Evolutionary conservation across 2,329 filamentous ascomycete species (phyloP), one percentile per base, ranked within the genome.

Genomic region (Arthrinium puccinioides): DNA sequence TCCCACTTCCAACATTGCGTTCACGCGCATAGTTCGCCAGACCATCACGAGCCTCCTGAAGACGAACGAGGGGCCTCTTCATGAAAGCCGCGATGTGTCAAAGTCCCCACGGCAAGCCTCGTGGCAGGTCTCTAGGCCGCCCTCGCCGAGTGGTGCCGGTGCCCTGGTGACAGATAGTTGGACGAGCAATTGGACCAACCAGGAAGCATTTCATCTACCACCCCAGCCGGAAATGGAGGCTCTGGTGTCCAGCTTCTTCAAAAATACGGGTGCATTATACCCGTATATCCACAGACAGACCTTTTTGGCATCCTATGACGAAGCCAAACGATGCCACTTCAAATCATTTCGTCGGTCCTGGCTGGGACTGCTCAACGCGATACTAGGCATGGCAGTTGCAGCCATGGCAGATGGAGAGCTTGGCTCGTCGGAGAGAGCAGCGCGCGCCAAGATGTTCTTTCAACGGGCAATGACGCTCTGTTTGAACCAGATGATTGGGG

Each of bases 361-460:
- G 70, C 57, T 74, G 0, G 67, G 66, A 0, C 44, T 72, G 3
- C 46, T 74, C 0, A 73, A 74, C 34, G 66, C 72, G 38, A 59
- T 74, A 0, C 52, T 74, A 2, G 67, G 70, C 2, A 64, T 74
- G 55, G 63, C 67, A 0, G 61, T 56, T 10, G 64, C 57, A 14
- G 56, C 60, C 1, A 55, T 48, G 8, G 47, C 52, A 6, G 51
- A 54, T 20, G 45, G 39, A 2, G 50, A 53, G 6, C 39, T 58
- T 7, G 54, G 49, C 5, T 49, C 61, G 1, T 50, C 57, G 16
- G 52, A 64, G 21, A 54, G 65, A 18, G 55, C 57, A 16, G 49
- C 53, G 13, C 50, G 63, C 15, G 67, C 69, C 0, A 61, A 73
- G 13, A 46, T 66, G 1, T 72, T 62, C 43, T 73, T 63, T 37